Evolutionary conservation across 176 grass and related monocot genomes (phyloP).

Genomic region (Metroxylon sagu): DNA sequence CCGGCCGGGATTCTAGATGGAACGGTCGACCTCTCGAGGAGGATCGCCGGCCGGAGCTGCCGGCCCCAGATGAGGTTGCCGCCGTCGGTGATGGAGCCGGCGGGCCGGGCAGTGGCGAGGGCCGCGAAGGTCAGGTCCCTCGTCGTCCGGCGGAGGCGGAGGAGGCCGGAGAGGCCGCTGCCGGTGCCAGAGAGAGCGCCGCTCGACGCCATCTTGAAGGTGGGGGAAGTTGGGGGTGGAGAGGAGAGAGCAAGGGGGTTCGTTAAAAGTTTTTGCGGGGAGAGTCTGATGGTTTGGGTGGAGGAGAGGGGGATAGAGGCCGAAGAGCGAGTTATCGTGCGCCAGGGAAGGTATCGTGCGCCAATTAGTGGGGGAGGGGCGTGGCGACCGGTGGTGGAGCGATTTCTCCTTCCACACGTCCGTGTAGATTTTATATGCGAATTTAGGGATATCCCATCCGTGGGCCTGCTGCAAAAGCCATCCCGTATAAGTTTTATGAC

Average conservation of each 20-base stretch:
- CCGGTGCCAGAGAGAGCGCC: slow-evolving; percentile 38
- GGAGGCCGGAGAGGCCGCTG: slow-evolving; percentile 25
- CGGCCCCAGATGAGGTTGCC: slow-evolving; percentile 60
- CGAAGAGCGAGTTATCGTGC: too few relatives aligned
- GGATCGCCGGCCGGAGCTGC: slow-evolving; percentile 62
- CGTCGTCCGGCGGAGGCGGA: slow-evolving; percentile 33
- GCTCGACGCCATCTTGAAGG: slow-evolving; percentile 44
- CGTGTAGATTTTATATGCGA: too few relatives aligned
- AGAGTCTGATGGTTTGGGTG: slow-evolving; percentile 24
- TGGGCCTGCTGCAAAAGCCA: too few relatives aligned
- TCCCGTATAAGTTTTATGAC: too few relatives aligned
- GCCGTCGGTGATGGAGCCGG: slow-evolving; percentile 33
- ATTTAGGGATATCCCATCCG: too few relatives aligned
- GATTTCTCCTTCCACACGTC: too few relatives aligned
- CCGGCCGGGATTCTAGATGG: neutral
- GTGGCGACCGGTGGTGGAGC: too few relatives aligned
- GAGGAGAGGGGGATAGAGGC: neutral
- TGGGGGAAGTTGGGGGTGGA: neutral
- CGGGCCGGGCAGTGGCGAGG: slow-evolving; percentile 13
- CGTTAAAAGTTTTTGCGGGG: slow-evolving; percentile 24
- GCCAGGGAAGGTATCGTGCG: too few relatives aligned
- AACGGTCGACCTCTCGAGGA: slow-evolving; percentile 19
- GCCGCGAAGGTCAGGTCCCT: slow-evolving; percentile 1
- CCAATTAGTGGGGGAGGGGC: too few relatives aligned
- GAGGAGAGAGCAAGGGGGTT: neutral